Percentiles rank a stretch among this genome's conserved stretches.
Evolutionary conservation across 306 rosid species (phyloP).

Genomic region (Dalbergia oliveri): DNA sequence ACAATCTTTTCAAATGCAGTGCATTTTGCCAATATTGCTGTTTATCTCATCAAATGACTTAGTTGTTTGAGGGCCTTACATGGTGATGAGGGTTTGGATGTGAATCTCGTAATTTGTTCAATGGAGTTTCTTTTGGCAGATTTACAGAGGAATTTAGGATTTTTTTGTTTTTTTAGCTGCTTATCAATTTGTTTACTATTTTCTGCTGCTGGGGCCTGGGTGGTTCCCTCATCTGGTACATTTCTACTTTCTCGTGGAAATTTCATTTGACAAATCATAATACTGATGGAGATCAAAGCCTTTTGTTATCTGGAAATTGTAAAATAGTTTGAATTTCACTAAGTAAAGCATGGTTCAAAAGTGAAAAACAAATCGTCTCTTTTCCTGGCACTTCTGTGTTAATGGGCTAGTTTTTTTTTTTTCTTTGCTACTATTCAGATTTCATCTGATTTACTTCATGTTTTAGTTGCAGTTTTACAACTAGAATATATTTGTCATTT

Average conservation of each 20-base stretch:
- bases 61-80: background rate
- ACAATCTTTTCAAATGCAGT: background rate
- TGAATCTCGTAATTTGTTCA: slow-evolving; percentile 24
- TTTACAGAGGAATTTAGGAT: background rate
- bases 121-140: background rate
- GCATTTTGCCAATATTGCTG: background rate
- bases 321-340: slow-evolving; percentile 28
- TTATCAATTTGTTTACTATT: background rate
- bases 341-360: slow-evolving; percentile 13
- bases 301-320: background rate
- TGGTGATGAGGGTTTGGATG: slow-evolving; percentile 12
- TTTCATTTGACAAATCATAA: slow-evolving; percentile 10
- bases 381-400: slow-evolving; percentile 2
- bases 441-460: background rate
- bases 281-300: background rate
- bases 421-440: background rate
- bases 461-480: slow-evolving; percentile 6
- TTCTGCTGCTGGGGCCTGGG: background rate
- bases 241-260: slow-evolving; percentile 7
- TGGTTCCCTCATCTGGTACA: background rate
- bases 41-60: background rate
- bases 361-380: background rate
- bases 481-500: background rate
- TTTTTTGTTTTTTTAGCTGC: background rate
- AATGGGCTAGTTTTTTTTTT: background rate